Percentiles rank a stretch among this genome's conserved stretches.
Conservation (phyloP, 495 filamentous ascomycete genomes). For the Aspergillus coremiiformis region DNA sequence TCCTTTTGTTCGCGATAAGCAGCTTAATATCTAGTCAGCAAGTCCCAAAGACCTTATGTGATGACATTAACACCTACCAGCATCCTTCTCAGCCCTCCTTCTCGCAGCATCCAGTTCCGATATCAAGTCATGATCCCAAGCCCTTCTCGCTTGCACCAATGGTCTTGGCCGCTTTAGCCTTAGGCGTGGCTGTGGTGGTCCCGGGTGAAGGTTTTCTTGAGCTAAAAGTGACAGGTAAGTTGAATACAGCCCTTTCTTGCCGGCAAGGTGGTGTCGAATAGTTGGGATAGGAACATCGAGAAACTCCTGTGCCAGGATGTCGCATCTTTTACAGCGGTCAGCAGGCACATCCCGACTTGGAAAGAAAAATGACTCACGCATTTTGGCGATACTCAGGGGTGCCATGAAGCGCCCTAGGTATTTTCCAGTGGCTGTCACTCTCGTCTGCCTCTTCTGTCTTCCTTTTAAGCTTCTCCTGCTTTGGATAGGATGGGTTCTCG, state of each 20-base stretch:
- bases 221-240: conserved; percentile 9
- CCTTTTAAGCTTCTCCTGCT: conserved; percentile 37
- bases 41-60: background rate
- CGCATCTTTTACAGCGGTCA: background rate
- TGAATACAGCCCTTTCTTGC: conserved; percentile 13
- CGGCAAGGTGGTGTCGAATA: conserved; percentile 7
- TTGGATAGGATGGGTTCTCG: conserved; percentile 39
- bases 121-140: conserved; percentile 5
- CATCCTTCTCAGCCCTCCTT: conserved; percentile 11
- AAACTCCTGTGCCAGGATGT: conserved; percentile 12
- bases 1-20: conserved; percentile 26
- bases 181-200: background rate
- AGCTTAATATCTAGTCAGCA: background rate
- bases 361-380: conserved; percentile 4
- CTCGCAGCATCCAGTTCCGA: conserved; percentile 28
- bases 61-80: conserved; percentile 1
- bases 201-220: conserved; percentile 1
- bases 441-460: conserved; percentile 34
- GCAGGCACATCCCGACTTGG: background rate
- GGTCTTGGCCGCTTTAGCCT: conserved; percentile 2
- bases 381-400: conserved; percentile 1
- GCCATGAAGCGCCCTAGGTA: conserved; percentile 2
- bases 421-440: conserved; percentile 29
- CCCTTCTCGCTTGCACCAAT: background rate
- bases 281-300: conserved; percentile 3